Evolutionary conservation across 192 early-diverging fungal genomes (phyloP).

Genomic region (Backusella parvicylindrica): DNA sequence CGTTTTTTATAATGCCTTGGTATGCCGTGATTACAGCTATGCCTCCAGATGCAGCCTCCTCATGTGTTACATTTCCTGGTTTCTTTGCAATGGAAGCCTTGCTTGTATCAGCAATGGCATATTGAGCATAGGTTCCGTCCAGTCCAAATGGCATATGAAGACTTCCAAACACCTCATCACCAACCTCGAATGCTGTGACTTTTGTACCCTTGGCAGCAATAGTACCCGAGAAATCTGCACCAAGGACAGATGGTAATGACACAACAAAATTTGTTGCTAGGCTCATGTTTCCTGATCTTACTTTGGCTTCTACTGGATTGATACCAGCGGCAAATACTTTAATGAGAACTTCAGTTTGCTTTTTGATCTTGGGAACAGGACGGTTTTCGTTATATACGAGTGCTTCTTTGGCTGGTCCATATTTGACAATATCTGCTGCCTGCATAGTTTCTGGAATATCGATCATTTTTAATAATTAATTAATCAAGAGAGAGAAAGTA

Average conservation of each 20-base stretch:
- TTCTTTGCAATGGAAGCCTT: constrained; percentile 7
- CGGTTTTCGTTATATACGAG: not conserved
- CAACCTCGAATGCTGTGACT: constrained; percentile 18
- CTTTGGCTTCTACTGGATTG: constrained; percentile 26
- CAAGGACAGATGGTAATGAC: constrained; percentile 9
- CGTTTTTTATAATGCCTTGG: not conserved
- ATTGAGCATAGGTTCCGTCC: constrained; percentile 24
- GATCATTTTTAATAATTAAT: not conserved
- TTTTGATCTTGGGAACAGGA: not conserved
- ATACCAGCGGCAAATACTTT: constrained; percentile 15
- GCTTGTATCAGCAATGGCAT: not conserved
- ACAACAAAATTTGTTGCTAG: not conserved
- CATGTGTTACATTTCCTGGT: constrained; percentile 6
- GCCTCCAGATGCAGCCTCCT: constrained; percentile 14
- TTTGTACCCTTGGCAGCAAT: constrained; percentile 18
- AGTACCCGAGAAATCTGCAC: constrained; percentile 16
- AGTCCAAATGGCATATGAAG: not conserved
- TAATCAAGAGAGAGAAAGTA: not conserved
- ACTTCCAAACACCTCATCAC: constrained; percentile 22
- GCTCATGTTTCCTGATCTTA: not conserved
- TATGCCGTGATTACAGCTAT: constrained; percentile 7
- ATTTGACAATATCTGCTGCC: not conserved
- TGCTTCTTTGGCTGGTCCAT: not conserved
- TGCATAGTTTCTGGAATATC: not conserved
- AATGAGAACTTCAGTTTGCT: not conserved